Conservation (phyloP, 352 stramenopile genomes). For the Globisporangium abappressorium region DNA sequence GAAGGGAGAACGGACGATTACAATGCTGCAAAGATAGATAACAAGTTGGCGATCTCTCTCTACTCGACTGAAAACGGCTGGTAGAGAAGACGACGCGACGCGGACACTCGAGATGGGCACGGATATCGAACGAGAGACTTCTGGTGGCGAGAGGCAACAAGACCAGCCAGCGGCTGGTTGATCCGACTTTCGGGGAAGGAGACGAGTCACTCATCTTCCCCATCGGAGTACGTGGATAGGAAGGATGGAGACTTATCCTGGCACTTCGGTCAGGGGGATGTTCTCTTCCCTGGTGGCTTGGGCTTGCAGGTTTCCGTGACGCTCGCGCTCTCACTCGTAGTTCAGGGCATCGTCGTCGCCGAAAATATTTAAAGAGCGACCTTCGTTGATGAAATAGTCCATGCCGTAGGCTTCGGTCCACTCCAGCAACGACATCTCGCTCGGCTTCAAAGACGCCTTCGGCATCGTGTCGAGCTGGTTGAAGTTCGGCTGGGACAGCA, state of each 20-base stretch:
- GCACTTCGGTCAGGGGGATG: not conserved
- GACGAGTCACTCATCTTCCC: not conserved
- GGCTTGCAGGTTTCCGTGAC: not conserved
- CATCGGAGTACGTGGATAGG: not conserved
- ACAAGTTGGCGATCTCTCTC: not conserved
- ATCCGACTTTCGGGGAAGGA: not conserved
- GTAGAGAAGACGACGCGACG: not conserved
- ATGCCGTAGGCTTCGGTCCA: constrained; percentile 80
- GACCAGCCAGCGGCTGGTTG: not conserved
- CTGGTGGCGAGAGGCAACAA: not conserved
- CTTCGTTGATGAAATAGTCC: constrained; percentile 76
- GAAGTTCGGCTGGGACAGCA: constrained; percentile 22
- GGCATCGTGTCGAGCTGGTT: constrained; percentile 32
- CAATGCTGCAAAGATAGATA: constrained; percentile 8
- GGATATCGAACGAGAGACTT: not conserved
- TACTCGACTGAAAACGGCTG: not conserved
- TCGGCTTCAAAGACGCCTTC: constrained; percentile 45
- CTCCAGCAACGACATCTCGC: constrained; percentile 70
- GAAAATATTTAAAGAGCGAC: constrained; percentile 53
- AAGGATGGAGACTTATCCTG: not conserved
- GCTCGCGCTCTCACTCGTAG: constrained; percentile 39
- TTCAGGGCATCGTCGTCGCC: constrained; percentile 39
- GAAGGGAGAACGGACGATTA: not conserved
- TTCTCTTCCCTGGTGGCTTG: not conserved
- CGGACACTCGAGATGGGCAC: constrained; percentile 1